Evolutionary conservation across 352 stramenopile species (phyloP).

Genomic region (Pythium catenulatum): DNA sequence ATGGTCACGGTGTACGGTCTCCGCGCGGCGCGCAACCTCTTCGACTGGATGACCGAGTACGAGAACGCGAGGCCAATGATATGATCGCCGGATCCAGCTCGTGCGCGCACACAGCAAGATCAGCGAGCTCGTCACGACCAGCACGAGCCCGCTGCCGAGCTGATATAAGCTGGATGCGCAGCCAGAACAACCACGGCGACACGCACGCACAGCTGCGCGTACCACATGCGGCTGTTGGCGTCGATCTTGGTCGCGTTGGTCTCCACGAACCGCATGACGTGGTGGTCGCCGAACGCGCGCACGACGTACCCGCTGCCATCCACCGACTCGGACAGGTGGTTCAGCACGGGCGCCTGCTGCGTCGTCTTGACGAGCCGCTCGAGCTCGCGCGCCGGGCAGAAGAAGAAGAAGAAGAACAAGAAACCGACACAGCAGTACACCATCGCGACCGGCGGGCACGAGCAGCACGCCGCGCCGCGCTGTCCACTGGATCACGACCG

Average conservation of each 20-base stretch:
- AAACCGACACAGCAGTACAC: slow-evolving; percentile 84
- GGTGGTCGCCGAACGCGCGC: slow-evolving; percentile 73
- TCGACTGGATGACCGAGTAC: slow-evolving; percentile 92
- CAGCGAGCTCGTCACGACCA: no score
- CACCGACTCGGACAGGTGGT: slow-evolving; percentile 74
- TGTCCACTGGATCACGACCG: slow-evolving; percentile 82
- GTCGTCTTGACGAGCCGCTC: slow-evolving; percentile 74
- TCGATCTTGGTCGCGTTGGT: no score
- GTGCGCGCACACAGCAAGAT: no score
- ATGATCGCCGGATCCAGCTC: no score
- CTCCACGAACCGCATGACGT: no score
- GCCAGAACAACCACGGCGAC: no score
- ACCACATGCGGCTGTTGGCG: no score
- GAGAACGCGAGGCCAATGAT: no score
- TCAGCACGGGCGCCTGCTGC: slow-evolving; percentile 73
- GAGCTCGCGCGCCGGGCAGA: slow-evolving; percentile 75
- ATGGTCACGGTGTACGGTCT: slow-evolving; percentile 17
- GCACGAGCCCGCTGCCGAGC: slow-evolving; percentile 92
- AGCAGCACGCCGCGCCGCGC: slow-evolving; percentile 80
- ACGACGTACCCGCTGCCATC: slow-evolving; percentile 70
- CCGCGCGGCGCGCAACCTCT: slow-evolving; percentile 68
- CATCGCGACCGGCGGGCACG: slow-evolving; percentile 80
- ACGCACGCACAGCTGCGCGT: no score
- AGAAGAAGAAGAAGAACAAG: slow-evolving; percentile 71
- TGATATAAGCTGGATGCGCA: no score